Evolutionary conservation across 1,139 yeast genomes (phyloP).

Genomic region (Pichia sp.): DNA sequence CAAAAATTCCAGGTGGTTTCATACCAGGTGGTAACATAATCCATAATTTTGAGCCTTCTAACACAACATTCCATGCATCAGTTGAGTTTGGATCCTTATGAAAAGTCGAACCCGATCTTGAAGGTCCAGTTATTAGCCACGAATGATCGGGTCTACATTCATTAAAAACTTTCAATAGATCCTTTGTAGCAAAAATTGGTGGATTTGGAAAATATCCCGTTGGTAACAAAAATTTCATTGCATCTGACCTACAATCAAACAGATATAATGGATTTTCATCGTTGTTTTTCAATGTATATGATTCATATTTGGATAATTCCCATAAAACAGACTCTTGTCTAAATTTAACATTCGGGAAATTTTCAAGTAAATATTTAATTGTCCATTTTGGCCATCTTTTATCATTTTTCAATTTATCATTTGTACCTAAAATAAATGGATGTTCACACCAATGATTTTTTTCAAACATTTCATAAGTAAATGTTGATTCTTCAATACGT

Average conservation of each 20-base stretch:
- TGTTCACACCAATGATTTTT: constrained; percentile 35
- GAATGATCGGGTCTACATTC: constrained; percentile 78
- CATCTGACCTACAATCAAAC: constrained; percentile 69
- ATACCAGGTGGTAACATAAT: constrained; percentile 74
- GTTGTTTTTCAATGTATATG: constrained; percentile 52
- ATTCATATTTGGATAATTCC: constrained; percentile 56
- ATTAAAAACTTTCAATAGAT: constrained; percentile 42
- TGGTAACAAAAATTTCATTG: constrained; percentile 45
- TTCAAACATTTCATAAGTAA: constrained; percentile 44
- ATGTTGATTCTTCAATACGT: constrained; percentile 38
- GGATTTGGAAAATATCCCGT: constrained; percentile 53
- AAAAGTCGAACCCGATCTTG: constrained; percentile 77
- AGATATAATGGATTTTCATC: constrained; percentile 84
- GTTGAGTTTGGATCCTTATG: constrained; percentile 92
- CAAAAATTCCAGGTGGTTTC: constrained; percentile 81
- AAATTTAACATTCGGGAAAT: constrained; percentile 58
- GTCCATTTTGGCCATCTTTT: constrained; percentile 69
- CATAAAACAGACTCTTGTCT: constrained; percentile 84
- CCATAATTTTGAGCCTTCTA: constrained; percentile 78
- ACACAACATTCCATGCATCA: constrained; percentile 81
- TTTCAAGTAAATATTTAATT: constrained; percentile 38
- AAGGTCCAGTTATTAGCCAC: constrained; percentile 84
- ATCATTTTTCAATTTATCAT: constrained; percentile 10
- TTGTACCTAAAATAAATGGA: constrained; percentile 60
- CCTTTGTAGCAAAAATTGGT: constrained; percentile 37